A percentile compares a stretch with the other conserved stretches of the same genome.
phyloP scores from a whole-genome alignment of 2,329 filamentous ascomycete genomes.

The Aspergillus ochraceus region DNA sequence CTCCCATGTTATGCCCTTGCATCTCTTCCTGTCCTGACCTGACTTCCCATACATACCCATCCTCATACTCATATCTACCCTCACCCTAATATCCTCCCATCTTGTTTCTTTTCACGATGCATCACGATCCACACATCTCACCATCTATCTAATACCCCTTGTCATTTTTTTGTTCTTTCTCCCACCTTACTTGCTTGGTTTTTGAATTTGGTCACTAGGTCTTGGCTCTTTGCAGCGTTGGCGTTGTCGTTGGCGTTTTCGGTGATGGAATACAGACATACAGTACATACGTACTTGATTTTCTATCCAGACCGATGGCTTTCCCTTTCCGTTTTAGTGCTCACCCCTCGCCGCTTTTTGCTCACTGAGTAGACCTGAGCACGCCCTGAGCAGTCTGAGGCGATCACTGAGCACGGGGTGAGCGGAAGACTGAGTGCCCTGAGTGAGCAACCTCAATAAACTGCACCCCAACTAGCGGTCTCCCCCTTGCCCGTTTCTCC shows the following conservation, averaged over 20 bases:
- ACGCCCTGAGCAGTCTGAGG: slow-evolving; percentile 10
- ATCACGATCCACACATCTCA: slow-evolving; percentile 3
- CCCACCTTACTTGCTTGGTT: not conserved
- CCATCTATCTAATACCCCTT: slow-evolving; percentile 1
- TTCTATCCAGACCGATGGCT: not conserved
- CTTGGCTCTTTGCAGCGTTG: slow-evolving; percentile 10
- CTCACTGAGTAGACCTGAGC: slow-evolving; percentile 13
- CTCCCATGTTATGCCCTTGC: not conserved
- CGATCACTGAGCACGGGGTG: slow-evolving; percentile 6
- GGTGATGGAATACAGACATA: too few relatives aligned
- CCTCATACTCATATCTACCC: not conserved
- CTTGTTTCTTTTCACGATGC: slow-evolving; percentile 5
- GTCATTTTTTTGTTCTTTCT: not conserved
- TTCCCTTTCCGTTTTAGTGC: slow-evolving; percentile 15
- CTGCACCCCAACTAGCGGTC: slow-evolving; percentile 1
- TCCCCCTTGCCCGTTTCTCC: not conserved
- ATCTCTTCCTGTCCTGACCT: not conserved
- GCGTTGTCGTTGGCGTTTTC: slow-evolving; percentile 7
- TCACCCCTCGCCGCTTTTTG: slow-evolving; percentile 13
- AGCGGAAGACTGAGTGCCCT: not conserved
- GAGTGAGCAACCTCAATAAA: slow-evolving; percentile 3
- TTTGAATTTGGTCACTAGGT: not conserved
- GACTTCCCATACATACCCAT: not conserved
- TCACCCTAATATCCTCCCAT: not conserved
- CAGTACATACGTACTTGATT: too few relatives aligned